Percentiles rank a stretch among this genome's conserved stretches.
Evolutionary conservation across 768 basidiomycete genomes (phyloP).

Genomic region (Hydnum rufescens): DNA sequence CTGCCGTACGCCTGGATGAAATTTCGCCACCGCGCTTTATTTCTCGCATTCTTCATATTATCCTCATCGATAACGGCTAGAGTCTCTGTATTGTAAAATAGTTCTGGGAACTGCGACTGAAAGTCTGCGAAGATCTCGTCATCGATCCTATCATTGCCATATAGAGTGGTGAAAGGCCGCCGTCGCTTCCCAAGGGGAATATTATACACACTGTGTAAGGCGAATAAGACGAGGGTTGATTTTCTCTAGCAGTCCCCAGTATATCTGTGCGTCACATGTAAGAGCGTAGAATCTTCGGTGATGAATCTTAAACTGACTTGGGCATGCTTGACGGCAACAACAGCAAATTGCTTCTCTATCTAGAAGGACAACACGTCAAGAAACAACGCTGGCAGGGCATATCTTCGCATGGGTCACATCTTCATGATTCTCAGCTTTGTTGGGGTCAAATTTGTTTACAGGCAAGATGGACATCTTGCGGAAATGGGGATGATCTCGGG

Average conservation of each 20-base stretch:
- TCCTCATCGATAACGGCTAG: constrained; percentile 62
- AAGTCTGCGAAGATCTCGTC: constrained; percentile 79
- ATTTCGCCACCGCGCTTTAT: constrained; percentile 78
- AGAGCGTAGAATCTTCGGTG: background rate
- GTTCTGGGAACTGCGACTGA: constrained; percentile 64
- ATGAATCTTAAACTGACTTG: constrained; percentile 36
- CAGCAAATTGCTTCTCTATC: constrained; percentile 98
- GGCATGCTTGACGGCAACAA: constrained; percentile 90
- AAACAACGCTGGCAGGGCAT: background rate
- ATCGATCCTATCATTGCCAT: constrained; percentile 49
- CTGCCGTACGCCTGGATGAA: constrained; percentile 47
- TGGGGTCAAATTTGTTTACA: constrained; percentile 45
- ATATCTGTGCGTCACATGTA: constrained; percentile 35
- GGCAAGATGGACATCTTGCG: background rate
- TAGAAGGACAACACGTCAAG: constrained; percentile 22
- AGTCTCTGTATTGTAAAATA: constrained; percentile 19
- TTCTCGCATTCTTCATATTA: constrained; percentile 71
- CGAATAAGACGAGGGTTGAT: constrained; percentile 55
- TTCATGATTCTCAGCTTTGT: constrained; percentile 76
- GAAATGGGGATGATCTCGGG: too few species aligned
- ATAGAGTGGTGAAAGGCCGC: too few species aligned
- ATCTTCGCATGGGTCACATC: constrained; percentile 35
- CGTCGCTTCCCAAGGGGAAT: too few species aligned
- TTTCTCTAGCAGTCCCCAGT: constrained; percentile 85
- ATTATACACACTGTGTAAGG: constrained; percentile 53